Conservation (phyloP, 2,329 filamentous ascomycete species). For the Xylaria sp. region DNA sequence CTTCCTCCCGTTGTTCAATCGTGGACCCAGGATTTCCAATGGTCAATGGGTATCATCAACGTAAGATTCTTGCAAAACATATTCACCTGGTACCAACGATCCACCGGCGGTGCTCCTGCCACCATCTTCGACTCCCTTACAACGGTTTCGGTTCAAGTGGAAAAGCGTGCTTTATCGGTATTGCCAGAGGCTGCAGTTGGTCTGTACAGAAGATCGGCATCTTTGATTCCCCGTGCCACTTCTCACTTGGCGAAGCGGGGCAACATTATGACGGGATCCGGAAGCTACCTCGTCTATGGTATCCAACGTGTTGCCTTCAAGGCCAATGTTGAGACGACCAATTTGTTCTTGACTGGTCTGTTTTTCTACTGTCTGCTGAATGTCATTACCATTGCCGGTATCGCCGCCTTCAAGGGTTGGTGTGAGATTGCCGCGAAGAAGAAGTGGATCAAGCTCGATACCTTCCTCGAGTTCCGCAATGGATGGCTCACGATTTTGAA, state of each 20-base stretch:
- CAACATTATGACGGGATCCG: constrained; percentile 39
- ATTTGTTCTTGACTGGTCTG: constrained; percentile 79
- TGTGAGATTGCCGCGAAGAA: constrained; percentile 67
- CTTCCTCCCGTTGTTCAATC: constrained; percentile 75
- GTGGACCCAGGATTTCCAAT: constrained; percentile 90
- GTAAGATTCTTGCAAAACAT: constrained; percentile 72
- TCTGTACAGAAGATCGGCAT: constrained; percentile 29
- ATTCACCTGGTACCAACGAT: constrained; percentile 82
- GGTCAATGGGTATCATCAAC: constrained; percentile 85
- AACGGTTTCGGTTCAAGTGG: constrained; percentile 67
- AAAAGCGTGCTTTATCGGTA: constrained; percentile 44
- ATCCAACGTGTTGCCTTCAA: constrained; percentile 80
- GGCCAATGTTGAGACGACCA: constrained; percentile 71
- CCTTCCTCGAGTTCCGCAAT: constrained; percentile 80
- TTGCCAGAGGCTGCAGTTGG: constrained; percentile 31
- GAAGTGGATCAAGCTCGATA: constrained; percentile 71
- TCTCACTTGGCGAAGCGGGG: constrained; percentile 42
- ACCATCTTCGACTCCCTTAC: constrained; percentile 65
- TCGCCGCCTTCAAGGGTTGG: constrained; percentile 67
- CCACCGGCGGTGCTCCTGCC: constrained; percentile 73
- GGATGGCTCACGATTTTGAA: constrained; percentile 82
- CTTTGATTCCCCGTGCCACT: constrained; percentile 29
- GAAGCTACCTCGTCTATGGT: constrained; percentile 57
- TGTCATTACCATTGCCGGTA: constrained; percentile 61
- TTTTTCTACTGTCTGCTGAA: constrained; percentile 78